Evolutionary conservation across 1,284 basidiomycete genomes (phyloP), one percentile per base, ranked within the genome.

Genomic region (Papiliotrema laurentii): DNA sequence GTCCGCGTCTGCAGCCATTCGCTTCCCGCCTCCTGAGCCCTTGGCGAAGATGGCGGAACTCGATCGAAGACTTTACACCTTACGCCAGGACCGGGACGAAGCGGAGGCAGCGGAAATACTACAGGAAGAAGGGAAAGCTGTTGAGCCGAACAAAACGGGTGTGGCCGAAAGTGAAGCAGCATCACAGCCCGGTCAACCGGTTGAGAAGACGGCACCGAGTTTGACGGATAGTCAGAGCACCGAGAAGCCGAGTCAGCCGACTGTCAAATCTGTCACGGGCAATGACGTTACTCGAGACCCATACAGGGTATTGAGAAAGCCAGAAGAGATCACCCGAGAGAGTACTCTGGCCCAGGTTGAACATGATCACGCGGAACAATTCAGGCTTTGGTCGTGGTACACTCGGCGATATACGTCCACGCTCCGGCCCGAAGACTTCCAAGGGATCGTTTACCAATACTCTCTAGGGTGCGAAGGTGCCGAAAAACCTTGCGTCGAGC

Each of bases 371-470:
- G 83, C 85, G 50, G 88, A 92, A 60, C 85, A 89, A 57, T 80
- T 87, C 35, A 83, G 85, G 41, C 81, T 91, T 18, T 97, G 92
- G 89, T 85, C 90, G 63, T 92, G 88, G 85, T 94, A 94, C 64
- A 75, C 88, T 13, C 81, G 85, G 43, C 84, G 87, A 72, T 86
- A 90, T 69, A 69, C 77, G 5, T 87, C 90, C 61, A 85, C 88
- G 58, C 85, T 96, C 59, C 81, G 88, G 36, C 88, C 94, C 26
- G 90, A 93, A 68, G 88, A 92, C 68, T 97, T 94, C 66, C 94
- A 97, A 67, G 83, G 84, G 60, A 86, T 97, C 69, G 64, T 69
- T n/a, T 75, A 71, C 48, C 55, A 72, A 7, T 65, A 61, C 43
- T 66, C 70, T 2, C 53, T 68, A 10, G 66, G 68, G 14, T 67